Evolutionary conservation across 441 rosid species (phyloP).

Genomic region (Populus hybrid): DNA sequence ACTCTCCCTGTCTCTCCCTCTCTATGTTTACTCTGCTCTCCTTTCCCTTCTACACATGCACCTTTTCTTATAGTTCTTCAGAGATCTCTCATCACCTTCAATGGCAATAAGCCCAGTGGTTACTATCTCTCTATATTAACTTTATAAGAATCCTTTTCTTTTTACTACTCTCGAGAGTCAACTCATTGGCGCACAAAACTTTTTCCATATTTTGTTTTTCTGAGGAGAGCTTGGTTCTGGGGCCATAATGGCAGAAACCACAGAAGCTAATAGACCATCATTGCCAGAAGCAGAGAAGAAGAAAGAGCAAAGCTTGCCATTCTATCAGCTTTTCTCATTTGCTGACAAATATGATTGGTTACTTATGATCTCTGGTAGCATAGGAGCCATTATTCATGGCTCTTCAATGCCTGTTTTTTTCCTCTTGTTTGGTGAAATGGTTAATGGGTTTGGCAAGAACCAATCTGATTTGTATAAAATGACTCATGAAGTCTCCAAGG

Average conservation of each 20-base stretch:
- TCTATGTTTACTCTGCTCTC: constrained; percentile 19
- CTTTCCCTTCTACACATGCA: constrained; percentile 18
- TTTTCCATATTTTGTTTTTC: background rate
- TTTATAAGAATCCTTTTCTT: background rate
- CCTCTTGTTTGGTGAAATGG: constrained; percentile 92
- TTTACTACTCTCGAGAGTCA: background rate
- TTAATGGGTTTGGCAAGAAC: constrained; percentile 94
- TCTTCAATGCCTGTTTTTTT: constrained; percentile 96
- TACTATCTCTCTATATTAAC: constrained; percentile 1
- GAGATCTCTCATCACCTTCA: constrained; percentile 43
- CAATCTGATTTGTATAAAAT: constrained; percentile 80
- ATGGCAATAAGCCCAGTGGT: constrained; percentile 13
- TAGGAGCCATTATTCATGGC: constrained; percentile 94
- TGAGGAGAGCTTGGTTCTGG: constrained; percentile 1
- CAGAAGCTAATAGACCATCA: constrained; percentile 43
- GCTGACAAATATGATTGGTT: constrained; percentile 84
- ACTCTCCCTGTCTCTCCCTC: constrained; percentile 2
- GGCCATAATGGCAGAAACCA: constrained; percentile 46
- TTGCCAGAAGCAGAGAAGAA: constrained; percentile 87
- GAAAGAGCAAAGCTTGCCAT: constrained; percentile 92
- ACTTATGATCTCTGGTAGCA: constrained; percentile 72
- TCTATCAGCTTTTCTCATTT: constrained; percentile 83
- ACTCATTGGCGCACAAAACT: background rate
- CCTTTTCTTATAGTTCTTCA: constrained; percentile 5
- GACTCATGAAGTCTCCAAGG: constrained; percentile 93